Conservation (phyloP, 306 rosid genomes). For the Malus sylvestris region DNA sequence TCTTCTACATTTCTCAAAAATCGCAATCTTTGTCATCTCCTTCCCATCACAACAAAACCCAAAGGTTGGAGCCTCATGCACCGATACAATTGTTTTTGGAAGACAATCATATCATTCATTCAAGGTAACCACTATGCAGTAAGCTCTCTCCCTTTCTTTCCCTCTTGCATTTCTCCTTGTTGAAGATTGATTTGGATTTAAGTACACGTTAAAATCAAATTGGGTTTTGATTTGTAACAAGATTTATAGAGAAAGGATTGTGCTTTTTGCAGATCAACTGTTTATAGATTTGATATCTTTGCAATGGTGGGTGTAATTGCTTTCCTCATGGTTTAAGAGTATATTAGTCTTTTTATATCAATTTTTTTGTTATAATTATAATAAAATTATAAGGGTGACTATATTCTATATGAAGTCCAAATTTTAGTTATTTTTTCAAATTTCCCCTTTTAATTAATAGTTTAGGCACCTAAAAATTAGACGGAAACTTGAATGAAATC, state of each 20-base stretch:
- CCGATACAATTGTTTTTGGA: background rate
- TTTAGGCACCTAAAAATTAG: too few relatives aligned
- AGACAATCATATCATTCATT: background rate
- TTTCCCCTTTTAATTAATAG: too few relatives aligned
- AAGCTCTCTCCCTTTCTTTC: background rate
- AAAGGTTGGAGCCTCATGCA: background rate
- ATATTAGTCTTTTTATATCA: too few relatives aligned
- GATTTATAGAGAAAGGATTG: background rate
- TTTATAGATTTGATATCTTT: constrained; percentile 10
- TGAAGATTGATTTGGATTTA: background rate
- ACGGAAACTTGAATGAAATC: too few relatives aligned
- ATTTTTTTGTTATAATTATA: too few relatives aligned
- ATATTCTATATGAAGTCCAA: too few relatives aligned
- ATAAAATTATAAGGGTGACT: too few relatives aligned
- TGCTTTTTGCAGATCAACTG: constrained; percentile 3
- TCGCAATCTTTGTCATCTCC: background rate
- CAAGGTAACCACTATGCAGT: background rate
- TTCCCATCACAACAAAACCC: background rate
- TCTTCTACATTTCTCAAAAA: too few relatives aligned
- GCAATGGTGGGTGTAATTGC: constrained; percentile 24
- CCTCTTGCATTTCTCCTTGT: background rate
- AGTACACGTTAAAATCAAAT: background rate
- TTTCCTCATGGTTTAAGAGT: constrained; percentile 14
- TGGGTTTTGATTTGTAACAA: background rate
- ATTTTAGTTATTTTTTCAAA: too few relatives aligned